A percentile compares a stretch with the other conserved stretches of the same genome.
phyloP scores from a whole-genome alignment of 495 filamentous ascomycete genomes.

The Penicillium dipodomyicola region DNA sequence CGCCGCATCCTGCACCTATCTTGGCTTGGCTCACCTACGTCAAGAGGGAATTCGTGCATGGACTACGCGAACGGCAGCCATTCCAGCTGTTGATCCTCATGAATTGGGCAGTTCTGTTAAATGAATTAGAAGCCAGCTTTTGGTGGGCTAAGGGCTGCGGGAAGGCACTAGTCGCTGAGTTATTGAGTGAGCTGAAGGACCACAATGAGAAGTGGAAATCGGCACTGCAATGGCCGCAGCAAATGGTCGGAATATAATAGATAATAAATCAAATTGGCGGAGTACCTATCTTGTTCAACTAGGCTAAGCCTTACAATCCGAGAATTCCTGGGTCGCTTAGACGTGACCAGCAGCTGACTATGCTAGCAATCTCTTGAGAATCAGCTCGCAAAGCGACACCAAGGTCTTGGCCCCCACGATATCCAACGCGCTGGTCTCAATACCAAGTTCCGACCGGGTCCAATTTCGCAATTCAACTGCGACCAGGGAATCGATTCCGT shows the following conservation, averaged over 20 bases:
- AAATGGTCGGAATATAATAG: background rate
- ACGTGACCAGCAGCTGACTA: background rate
- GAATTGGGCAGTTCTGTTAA: slow-evolving; percentile 7
- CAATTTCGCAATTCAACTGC: slow-evolving; percentile 35
- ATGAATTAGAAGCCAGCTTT: background rate
- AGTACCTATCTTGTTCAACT: background rate
- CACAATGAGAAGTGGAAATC: background rate
- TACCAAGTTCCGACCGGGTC: background rate
- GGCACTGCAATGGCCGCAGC: background rate
- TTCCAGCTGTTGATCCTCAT: slow-evolving; percentile 9
- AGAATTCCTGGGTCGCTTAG: background rate
- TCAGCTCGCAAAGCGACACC: background rate
- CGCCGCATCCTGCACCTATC: slow-evolving; percentile 1
- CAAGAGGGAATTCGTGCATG: slow-evolving; percentile 7
- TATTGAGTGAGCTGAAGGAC: slow-evolving; percentile 1
- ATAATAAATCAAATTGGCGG: background rate
- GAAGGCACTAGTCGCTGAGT: slow-evolving; percentile 6
- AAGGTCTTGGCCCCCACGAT: background rate
- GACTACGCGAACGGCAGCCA: background rate
- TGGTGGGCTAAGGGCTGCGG: slow-evolving; percentile 12
- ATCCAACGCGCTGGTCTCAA: background rate
- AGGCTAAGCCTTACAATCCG: background rate
- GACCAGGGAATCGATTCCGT: slow-evolving; percentile 30
- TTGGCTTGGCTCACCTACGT: slow-evolving; percentile 9
- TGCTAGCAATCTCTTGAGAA: background rate